Evolutionary conservation across 495 filamentous ascomycete species (phyloP).

Genomic region (Parathielavia appendiculata): DNA sequence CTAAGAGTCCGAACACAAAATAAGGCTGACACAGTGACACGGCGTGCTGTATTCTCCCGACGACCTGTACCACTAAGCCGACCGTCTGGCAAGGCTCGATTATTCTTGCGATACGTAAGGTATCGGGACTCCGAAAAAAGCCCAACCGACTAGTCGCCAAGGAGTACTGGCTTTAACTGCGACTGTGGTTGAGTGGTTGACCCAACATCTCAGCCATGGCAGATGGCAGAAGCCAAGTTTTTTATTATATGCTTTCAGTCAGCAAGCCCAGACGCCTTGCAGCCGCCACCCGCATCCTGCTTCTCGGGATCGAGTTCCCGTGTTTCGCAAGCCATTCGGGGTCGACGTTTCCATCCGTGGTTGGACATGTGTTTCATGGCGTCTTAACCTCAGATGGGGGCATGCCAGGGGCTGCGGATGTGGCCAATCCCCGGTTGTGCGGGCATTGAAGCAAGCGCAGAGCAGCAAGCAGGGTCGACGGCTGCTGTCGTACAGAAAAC

Average conservation of each 20-base stretch:
- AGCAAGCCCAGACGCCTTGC: conserved; percentile 3
- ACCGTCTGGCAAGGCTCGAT: not conserved
- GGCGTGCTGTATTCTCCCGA: not conserved
- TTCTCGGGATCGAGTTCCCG: conserved; percentile 9
- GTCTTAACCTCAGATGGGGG: not conserved
- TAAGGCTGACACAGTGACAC: not conserved
- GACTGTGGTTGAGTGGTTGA: no score
- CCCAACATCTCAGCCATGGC: no score
- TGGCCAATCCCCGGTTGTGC: not conserved
- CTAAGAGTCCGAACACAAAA: not conserved
- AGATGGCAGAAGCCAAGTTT: not conserved
- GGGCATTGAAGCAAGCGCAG: not conserved
- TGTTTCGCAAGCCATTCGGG: conserved; percentile 1
- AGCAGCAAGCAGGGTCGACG: not conserved
- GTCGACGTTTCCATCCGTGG: conserved; percentile 1
- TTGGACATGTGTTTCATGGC: conserved; percentile 12
- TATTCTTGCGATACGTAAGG: not conserved
- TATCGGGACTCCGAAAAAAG: no score
- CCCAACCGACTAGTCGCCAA: no score
- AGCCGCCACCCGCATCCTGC: conserved; percentile 5
- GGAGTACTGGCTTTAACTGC: no score
- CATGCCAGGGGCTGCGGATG: not conserved
- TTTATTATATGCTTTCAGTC: not conserved
- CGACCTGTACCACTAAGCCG: not conserved
- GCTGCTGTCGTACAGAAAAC: not conserved